A percentile compares a stretch with the other conserved stretches of the same genome.
These are phyloP conservation scores for Xylariomycetidae sp. DNA, from an alignment of 2,329 filamentous ascomycete genomes.

Conservation along the genomic window DNA sequence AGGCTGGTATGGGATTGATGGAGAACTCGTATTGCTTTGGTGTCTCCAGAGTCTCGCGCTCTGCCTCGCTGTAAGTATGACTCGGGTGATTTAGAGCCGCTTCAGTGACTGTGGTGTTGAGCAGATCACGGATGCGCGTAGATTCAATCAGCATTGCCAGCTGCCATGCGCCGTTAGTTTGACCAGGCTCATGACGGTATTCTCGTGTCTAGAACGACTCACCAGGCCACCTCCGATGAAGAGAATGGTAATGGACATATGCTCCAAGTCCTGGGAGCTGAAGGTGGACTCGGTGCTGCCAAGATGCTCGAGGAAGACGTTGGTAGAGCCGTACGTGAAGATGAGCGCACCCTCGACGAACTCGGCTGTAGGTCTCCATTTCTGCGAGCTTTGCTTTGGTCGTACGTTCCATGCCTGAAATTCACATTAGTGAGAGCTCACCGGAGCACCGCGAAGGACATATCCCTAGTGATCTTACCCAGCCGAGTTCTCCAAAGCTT, in stretches of 20 bases:
- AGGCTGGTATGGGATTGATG: slow-evolving; percentile 80
- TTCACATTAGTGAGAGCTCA: slow-evolving; percentile 13
- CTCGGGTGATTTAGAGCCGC: slow-evolving; percentile 26
- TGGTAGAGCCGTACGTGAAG: slow-evolving; percentile 81
- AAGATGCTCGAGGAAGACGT: slow-evolving; percentile 90
- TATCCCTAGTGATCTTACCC: slow-evolving; percentile 46
- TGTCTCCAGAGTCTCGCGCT: slow-evolving; percentile 45
- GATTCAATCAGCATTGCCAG: slow-evolving; percentile 76
- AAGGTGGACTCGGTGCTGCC: slow-evolving; percentile 66
- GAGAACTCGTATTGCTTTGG: slow-evolving; percentile 70
- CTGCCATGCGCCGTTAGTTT: slow-evolving; percentile 13
- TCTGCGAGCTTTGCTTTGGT: slow-evolving; percentile 51
- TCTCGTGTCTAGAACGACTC: slow-evolving; percentile 32
- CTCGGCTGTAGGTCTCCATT: slow-evolving; percentile 75
- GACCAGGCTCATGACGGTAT: background rate
- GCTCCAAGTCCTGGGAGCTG: slow-evolving; percentile 79
- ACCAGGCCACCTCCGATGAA: slow-evolving; percentile 91
- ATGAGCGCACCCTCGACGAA: slow-evolving; percentile 88
- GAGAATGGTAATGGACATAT: slow-evolving; percentile 86
- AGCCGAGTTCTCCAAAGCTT: slow-evolving; percentile 83
- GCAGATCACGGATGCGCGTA: slow-evolving; percentile 58
- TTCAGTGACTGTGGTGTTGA: slow-evolving; percentile 49
- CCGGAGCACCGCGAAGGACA: too few species aligned
- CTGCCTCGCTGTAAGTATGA: slow-evolving; percentile 36
- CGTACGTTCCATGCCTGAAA: slow-evolving; percentile 77